These are phyloP conservation scores for Fusarium sp. DNA, from an alignment of 2,329 filamentous ascomycete species.

Conservation along the genomic window DNA sequence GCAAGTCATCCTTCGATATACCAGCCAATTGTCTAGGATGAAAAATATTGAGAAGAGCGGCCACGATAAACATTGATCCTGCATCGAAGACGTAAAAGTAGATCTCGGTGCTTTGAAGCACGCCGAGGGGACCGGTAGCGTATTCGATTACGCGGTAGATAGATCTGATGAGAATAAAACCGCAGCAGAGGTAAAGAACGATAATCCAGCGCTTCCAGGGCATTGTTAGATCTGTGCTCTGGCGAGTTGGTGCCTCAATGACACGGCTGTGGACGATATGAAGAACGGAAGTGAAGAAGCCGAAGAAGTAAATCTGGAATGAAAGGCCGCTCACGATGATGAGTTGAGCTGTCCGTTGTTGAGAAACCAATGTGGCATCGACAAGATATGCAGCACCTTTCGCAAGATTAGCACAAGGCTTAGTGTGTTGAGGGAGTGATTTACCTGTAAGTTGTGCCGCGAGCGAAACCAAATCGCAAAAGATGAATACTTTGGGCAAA, in stretches of 20 bases:
- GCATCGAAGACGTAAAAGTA: slow-evolving; percentile 53
- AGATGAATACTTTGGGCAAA: slow-evolving; percentile 62
- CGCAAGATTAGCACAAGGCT: neutral
- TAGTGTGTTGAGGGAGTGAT: accelerated
- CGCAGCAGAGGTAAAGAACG: slow-evolving; percentile 36
- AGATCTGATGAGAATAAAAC: slow-evolving; percentile 53
- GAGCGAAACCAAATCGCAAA: slow-evolving; percentile 59
- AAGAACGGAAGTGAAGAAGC: slow-evolving; percentile 60
- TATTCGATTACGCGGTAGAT: slow-evolving; percentile 57
- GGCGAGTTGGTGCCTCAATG: neutral
- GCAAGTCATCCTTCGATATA: neutral
- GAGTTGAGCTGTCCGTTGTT: slow-evolving; percentile 51
- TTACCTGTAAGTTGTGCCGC: slow-evolving; percentile 35
- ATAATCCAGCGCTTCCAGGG: slow-evolving; percentile 47
- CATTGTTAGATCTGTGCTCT: slow-evolving; percentile 1
- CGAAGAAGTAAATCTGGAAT: slow-evolving; percentile 65
- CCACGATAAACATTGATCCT: slow-evolving; percentile 44
- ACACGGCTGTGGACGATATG: slow-evolving; percentile 55
- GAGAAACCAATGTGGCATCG: slow-evolving; percentile 31
- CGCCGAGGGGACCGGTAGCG: slow-evolving; percentile 46
- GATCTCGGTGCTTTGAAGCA: slow-evolving; percentile 48
- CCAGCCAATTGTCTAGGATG: slow-evolving; percentile 19
- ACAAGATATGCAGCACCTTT: slow-evolving; percentile 35
- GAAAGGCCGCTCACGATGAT: slow-evolving; percentile 63
- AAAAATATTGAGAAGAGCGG: slow-evolving; percentile 29